Conservation (phyloP, 306 rosid species). For the Castanea sativa region DNA sequence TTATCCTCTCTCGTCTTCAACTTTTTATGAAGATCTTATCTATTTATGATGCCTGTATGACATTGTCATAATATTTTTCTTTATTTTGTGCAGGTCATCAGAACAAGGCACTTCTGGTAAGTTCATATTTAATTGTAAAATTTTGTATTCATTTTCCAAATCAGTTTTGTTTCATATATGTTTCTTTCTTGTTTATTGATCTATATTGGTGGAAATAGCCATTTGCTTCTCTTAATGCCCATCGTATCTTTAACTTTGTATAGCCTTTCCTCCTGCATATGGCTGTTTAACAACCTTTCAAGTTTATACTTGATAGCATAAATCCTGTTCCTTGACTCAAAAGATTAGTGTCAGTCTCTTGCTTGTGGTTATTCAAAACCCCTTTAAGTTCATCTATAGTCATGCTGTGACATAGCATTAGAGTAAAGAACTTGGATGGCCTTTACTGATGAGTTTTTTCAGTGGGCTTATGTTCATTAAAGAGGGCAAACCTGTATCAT, state of each 20-base stretch:
- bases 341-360: not conserved
- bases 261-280: not conserved
- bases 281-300: not conserved
- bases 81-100: slow-evolving; percentile 49
- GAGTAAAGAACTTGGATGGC: not conserved
- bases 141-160: not conserved
- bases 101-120: slow-evolving; percentile 80
- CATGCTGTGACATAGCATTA: not conserved
- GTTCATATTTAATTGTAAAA: slow-evolving; percentile 29
- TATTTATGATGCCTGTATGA: not conserved
- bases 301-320: not conserved
- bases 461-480: not conserved
- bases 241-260: not conserved
- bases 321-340: not conserved
- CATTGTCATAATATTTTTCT: slow-evolving; percentile 25
- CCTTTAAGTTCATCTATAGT: not conserved
- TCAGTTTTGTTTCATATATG: slow-evolving; percentile 1
- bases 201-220: not conserved
- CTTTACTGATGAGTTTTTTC: not conserved
- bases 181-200: not conserved
- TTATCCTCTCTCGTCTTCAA: not conserved
- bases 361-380: not conserved
- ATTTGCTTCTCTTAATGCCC: not conserved
- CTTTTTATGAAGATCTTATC: not conserved
- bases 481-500: not conserved